These are phyloP conservation scores for Ceratorhiza oryzae-sativae DNA, from an alignment of 1,284 basidiomycete species.

Conservation along the genomic window DNA sequence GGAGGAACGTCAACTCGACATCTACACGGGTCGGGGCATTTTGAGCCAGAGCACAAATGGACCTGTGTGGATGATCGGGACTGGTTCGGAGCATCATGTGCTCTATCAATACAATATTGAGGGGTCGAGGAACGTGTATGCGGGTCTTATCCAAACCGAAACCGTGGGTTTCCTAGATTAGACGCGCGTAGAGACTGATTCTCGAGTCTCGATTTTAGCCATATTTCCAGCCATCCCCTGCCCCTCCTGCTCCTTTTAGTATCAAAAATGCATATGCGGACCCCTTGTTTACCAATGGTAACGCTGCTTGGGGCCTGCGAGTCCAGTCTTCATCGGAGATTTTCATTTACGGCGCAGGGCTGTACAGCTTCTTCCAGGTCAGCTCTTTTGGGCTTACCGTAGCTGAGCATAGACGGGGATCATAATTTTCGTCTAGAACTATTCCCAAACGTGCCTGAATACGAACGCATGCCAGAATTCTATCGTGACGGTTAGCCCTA, in stretches of 20 bases:
- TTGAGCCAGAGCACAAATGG: slow-evolving; percentile 60
- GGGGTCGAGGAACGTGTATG: slow-evolving; percentile 69
- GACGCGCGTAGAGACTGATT: neutral
- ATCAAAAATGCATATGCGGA: slow-evolving; percentile 60
- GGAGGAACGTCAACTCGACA: slow-evolving; percentile 56
- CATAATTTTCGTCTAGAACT: slow-evolving; percentile 39
- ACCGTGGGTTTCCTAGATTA: slow-evolving; percentile 13
- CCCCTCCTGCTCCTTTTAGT: slow-evolving; percentile 38
- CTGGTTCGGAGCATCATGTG: slow-evolving; percentile 63
- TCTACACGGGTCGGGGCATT: slow-evolving; percentile 76
- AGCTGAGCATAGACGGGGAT: neutral
- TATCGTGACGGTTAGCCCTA: slow-evolving; percentile 65
- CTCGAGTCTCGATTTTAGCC: slow-evolving; percentile 7
- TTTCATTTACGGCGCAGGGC: slow-evolving; percentile 70
- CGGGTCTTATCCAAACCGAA: slow-evolving; percentile 68
- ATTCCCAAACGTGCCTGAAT: slow-evolving; percentile 56
- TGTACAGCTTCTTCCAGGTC: slow-evolving; percentile 70
- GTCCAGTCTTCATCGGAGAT: slow-evolving; percentile 64
- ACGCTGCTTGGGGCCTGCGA: slow-evolving; percentile 66
- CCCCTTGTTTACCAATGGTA: slow-evolving; percentile 56
- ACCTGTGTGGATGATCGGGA: slow-evolving; percentile 50
- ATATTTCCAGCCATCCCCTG: slow-evolving; percentile 43
- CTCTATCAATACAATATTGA: slow-evolving; percentile 72
- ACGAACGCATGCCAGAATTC: slow-evolving; percentile 64
- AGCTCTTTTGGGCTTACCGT: slow-evolving; percentile 14